phyloP scores from a whole-genome alignment of 164 flowering plant genomes.

The Kalanchoe fedtschenkoi region DNA sequence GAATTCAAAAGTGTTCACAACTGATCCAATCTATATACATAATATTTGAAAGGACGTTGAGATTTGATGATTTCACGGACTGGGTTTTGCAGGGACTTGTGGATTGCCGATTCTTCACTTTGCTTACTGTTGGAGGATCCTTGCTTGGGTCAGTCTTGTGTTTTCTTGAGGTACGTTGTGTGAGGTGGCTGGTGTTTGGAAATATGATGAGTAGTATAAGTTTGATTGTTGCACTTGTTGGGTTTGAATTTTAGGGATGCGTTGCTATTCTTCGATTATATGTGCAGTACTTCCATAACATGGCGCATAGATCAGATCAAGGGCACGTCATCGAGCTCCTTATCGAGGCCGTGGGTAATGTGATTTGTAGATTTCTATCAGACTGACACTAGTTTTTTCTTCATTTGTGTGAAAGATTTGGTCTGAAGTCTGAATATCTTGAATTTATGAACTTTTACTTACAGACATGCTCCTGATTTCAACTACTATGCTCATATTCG shows the following conservation, averaged over 20 bases:
- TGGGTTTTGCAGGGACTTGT: constrained; percentile 48
- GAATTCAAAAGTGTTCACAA: no score
- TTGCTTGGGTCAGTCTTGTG: constrained; percentile 69
- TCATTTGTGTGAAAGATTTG: neutral
- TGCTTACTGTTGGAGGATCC: constrained; percentile 64
- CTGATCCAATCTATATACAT: no score
- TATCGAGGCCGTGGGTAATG: constrained; percentile 69
- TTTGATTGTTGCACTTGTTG: neutral
- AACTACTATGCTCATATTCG: constrained; percentile 64
- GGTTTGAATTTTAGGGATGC: constrained; percentile 45
- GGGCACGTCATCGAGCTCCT: constrained; percentile 44
- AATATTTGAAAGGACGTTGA: no score
- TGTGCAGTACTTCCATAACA: constrained; percentile 33
- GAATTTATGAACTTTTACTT: neutral
- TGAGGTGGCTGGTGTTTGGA: no score
- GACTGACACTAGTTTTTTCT: neutral
- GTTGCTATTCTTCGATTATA: constrained; percentile 41
- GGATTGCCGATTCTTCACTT: constrained; percentile 68
- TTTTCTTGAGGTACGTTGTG: constrained; percentile 55
- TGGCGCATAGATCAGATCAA: constrained; percentile 32
- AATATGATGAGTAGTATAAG: neutral
- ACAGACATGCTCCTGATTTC: constrained; percentile 83
- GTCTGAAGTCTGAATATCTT: neutral
- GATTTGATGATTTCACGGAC: no score
- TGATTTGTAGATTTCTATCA: no score